Evolutionary conservation across 2,329 filamentous ascomycete genomes (phyloP).

Genomic region (Aquanectria penicillioides): DNA sequence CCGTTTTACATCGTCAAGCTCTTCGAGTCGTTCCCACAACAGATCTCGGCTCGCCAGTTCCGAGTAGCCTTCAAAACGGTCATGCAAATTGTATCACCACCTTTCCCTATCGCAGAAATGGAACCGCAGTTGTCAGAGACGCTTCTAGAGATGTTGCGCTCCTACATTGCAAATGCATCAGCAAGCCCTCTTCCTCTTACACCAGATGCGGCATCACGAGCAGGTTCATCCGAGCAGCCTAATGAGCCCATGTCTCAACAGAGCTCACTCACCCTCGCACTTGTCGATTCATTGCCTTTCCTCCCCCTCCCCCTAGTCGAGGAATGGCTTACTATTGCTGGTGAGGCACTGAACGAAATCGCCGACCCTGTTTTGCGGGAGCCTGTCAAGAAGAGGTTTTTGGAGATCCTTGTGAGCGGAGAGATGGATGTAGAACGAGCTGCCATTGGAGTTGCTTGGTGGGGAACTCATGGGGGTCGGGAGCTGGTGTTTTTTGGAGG

Average conservation of each 20-base stretch:
- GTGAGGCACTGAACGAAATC: constrained; percentile 73
- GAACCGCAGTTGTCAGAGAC: constrained; percentile 84
- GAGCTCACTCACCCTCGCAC: constrained; percentile 77
- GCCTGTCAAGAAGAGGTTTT: constrained; percentile 76
- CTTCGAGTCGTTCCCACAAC: constrained; percentile 80
- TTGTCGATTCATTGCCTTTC: constrained; percentile 82
- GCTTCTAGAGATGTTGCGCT: constrained; percentile 80
- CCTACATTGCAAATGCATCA: constrained; percentile 64
- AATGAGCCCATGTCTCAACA: constrained; percentile 74
- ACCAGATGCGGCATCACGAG: constrained; percentile 48
- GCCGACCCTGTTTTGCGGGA: constrained; percentile 69
- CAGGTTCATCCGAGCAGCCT: constrained; percentile 34
- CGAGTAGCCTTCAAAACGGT: constrained; percentile 87
- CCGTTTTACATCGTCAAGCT: constrained; percentile 87
- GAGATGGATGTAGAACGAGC: constrained; percentile 91
- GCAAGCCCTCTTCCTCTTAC: constrained; percentile 54
- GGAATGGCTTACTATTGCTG: constrained; percentile 82
- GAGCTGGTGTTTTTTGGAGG: constrained; percentile 56
- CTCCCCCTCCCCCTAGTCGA: constrained; percentile 76
- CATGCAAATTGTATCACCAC: constrained; percentile 83
- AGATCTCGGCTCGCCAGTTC: constrained; percentile 86
- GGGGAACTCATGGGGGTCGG: constrained; percentile 71
- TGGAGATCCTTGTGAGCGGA: constrained; percentile 80
- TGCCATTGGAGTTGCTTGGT: constrained; percentile 84
- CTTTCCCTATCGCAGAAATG: constrained; percentile 75